Percentiles rank a stretch among this genome's conserved stretches.
Conservation (phyloP, 2,329 filamentous ascomycete genomes). For the Ceratocystiopsis minuta region DNA sequence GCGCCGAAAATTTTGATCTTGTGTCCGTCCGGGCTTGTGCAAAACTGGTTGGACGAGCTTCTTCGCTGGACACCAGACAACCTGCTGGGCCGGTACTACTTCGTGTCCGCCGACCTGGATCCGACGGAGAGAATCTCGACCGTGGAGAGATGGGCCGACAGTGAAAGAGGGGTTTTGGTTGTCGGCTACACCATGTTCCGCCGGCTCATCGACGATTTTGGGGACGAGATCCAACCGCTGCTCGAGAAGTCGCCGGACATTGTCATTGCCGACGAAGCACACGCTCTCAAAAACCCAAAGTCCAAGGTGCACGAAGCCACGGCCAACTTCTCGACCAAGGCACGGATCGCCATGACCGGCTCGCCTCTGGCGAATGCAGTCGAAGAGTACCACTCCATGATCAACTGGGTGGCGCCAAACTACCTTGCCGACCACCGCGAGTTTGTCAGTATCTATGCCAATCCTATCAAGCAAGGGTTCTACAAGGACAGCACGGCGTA, state of each 20-base stretch:
- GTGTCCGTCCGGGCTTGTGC: conserved; percentile 55
- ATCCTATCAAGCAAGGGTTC: conserved; percentile 56
- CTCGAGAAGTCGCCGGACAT: conserved; percentile 40
- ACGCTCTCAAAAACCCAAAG: conserved; percentile 51
- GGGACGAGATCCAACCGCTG: conserved; percentile 13
- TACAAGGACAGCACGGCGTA: conserved; percentile 39
- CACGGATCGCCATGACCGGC: conserved; percentile 68
- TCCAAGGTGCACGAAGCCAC: conserved; percentile 36
- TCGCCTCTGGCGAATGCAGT: conserved; percentile 76
- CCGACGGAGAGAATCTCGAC: conserved; percentile 21
- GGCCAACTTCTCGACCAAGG: conserved; percentile 43
- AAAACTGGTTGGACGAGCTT: conserved; percentile 74
- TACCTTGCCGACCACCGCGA: conserved; percentile 53
- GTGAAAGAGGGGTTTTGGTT: conserved; percentile 53
- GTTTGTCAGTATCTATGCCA: conserved; percentile 52
- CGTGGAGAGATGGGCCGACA: conserved; percentile 39
- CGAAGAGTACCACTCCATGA: conserved; percentile 69
- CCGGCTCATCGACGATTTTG: conserved; percentile 14
- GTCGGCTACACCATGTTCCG: conserved; percentile 56
- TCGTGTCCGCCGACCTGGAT: conserved; percentile 28
- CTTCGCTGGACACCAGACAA: conserved; percentile 44
- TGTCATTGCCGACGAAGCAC: conserved; percentile 73
- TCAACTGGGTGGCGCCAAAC: conserved; percentile 68
- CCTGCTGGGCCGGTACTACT: conserved; percentile 36
- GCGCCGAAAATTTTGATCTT: conserved; percentile 50